Evolutionary conservation across 805 yeast species (phyloP), one percentile per base, ranked within the genome.

Genomic region (Saccharomyces mikatae): DNA sequence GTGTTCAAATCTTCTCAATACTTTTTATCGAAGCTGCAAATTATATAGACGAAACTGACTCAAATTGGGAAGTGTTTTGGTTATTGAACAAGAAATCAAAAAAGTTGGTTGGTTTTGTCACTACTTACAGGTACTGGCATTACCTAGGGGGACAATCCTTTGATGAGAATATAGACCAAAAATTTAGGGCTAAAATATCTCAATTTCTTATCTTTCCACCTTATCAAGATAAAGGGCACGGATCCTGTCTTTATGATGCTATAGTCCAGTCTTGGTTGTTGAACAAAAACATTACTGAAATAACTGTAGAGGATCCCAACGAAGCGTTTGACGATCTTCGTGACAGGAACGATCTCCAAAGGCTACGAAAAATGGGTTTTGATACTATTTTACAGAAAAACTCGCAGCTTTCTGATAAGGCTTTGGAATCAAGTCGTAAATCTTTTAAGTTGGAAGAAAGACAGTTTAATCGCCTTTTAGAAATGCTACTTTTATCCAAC

Each of bases 21-120:
- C 74, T 94, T 10, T 90, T 85, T 71, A 92, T 94, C 60, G 99
- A 94, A 67, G 98, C 96, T 0, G 98, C 97, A 1, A 83, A 95
- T 1, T 88, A 81, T 63, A 89, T 94, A 54, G 97, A 91, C 65
- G 76, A 78, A 44, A 69, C 69, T 0, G 99, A 94, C 69, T 76
- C 78, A 8, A 75, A 79, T 17, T 94, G 99, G 99, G 89, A 87
- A 49, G 66, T 90, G 2, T 91, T 80, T 65, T 74, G 85, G 41
- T 59, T 86, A 6, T 64, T 73, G 22, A 69, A 72, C 48, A 65
- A 67, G 6, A 54, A 53, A 1, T 71, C 69, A 0, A 71, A 67
- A 14, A 81, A 56, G 30, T 79, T 91, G 52, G 80, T 83, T 41
- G 98, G 97, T 0, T 94, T 86, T 67, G 72, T 86, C 27, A 91